A percentile compares a stretch with the other conserved stretches of the same genome.
These are phyloP conservation scores for Pinus taeda DNA, from an alignment of 75 land plant genomes.

Conservation along the genomic window DNA sequence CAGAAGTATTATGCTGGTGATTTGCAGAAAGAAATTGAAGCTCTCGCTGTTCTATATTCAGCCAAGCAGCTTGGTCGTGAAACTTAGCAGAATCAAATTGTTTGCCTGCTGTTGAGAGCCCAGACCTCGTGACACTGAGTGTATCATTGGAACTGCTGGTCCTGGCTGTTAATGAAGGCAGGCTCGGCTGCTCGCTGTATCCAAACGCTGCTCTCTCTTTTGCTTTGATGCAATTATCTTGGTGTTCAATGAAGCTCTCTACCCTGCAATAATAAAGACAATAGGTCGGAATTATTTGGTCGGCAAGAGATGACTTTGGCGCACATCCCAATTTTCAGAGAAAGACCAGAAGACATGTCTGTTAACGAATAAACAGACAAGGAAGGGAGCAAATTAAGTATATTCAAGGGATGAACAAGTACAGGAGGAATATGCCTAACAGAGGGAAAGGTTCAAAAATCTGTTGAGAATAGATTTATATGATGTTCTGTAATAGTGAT, in stretches of 20 bases:
- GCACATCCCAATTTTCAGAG: too few relatives aligned
- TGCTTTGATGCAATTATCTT: slow-evolving; percentile 68
- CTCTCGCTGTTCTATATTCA: background rate
- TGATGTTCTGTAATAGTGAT: too few relatives aligned
- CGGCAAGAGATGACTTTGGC: too few relatives aligned
- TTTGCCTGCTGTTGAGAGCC: background rate
- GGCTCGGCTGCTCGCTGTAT: background rate
- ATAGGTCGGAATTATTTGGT: too few relatives aligned
- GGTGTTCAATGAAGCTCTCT: slow-evolving; percentile 99
- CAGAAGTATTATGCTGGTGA: background rate
- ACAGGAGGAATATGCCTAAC: too few relatives aligned
- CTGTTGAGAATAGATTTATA: too few relatives aligned
- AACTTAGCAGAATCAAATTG: background rate
- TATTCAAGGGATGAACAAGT: too few relatives aligned
- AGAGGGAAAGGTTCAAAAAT: too few relatives aligned
- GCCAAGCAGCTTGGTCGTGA: background rate
- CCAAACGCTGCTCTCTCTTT: slow-evolving; percentile 10
- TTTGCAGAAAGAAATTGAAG: background rate
- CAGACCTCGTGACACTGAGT: background rate
- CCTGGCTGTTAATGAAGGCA: background rate
- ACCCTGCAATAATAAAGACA: slow-evolving; percentile 43
- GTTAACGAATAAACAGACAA: too few relatives aligned
- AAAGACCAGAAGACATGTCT: too few relatives aligned
- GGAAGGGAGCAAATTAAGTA: too few relatives aligned
- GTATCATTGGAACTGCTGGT: slow-evolving; percentile 6